Evolutionary conservation across 2,329 filamentous ascomycete species (phyloP).

Genomic region (Cercospora janseana): DNA sequence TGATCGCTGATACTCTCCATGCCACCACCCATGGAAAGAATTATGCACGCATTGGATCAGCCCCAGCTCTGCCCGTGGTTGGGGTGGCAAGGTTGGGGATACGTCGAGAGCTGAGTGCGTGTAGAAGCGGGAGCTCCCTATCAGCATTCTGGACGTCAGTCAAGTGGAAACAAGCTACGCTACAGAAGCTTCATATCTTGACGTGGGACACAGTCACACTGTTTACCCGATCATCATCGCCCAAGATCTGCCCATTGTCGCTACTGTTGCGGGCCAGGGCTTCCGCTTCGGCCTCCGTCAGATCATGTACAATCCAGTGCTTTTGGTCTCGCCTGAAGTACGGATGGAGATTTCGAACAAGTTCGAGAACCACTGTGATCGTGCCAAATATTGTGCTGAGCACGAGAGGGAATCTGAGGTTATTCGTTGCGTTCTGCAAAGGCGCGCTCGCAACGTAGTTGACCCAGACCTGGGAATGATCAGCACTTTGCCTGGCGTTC

Average conservation of each 20-base stretch:
- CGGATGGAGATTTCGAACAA: background rate
- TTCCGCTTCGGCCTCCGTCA: background rate
- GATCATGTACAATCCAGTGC: background rate
- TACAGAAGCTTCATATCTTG: background rate
- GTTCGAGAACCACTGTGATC: background rate
- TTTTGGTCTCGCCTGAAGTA: background rate
- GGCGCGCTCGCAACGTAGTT: conserved; percentile 20
- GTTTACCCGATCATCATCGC: background rate
- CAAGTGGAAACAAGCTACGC: background rate
- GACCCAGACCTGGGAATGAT: conserved; percentile 17
- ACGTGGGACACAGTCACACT: background rate
- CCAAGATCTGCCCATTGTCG: background rate
- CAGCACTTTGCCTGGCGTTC: background rate
- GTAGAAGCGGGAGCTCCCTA: background rate
- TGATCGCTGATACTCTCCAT: background rate
- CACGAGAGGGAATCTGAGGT: conserved; percentile 16
- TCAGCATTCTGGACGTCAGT: background rate
- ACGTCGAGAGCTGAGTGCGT: background rate
- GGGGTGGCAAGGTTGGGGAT: background rate
- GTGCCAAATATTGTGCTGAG: conserved; percentile 12
- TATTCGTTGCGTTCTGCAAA: conserved; percentile 17
- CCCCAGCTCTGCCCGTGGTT: background rate
- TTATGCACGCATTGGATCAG: background rate
- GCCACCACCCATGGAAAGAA: background rate
- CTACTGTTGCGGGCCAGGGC: background rate